phyloP scores from a whole-genome alignment of 345 rosid species.

The Sisymbrium irio region DNA sequence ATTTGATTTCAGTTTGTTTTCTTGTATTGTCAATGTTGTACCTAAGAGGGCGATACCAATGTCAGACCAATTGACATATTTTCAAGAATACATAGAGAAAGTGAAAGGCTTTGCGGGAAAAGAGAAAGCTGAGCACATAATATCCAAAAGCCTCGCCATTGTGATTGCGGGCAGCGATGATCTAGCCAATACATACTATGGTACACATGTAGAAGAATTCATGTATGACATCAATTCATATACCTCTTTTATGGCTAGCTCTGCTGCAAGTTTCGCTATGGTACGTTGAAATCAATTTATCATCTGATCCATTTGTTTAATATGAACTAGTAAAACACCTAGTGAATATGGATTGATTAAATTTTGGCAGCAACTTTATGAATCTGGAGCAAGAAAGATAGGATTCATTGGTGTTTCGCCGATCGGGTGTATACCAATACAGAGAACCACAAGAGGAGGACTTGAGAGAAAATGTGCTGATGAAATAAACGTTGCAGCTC shows the following conservation, averaged over 20 bases:
- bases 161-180: constrained; percentile 56
- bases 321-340: neutral
- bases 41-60: constrained; percentile 48
- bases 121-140: constrained; percentile 38
- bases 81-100: constrained; percentile 50
- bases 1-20: neutral
- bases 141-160: constrained; percentile 41
- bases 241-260: constrained; percentile 42
- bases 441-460: constrained; percentile 55
- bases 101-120: constrained; percentile 45
- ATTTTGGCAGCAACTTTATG: constrained; percentile 45
- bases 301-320: neutral
- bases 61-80: constrained; percentile 45
- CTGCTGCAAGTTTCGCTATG: constrained; percentile 43
- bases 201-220: constrained; percentile 13
- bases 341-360: neutral
- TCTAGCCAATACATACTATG: constrained; percentile 55
- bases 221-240: constrained; percentile 40
- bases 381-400: constrained; percentile 57
- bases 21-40: constrained; percentile 5
- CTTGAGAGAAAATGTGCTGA: constrained; percentile 35
- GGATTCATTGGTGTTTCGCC: constrained; percentile 47
- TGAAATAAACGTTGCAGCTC: constrained; percentile 43
- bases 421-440: constrained; percentile 57
- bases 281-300: constrained; percentile 24